These are phyloP conservation scores for Dorcoceras hygrometricum DNA, from an alignment of 257 asterid genomes.

Conservation along the genomic window DNA sequence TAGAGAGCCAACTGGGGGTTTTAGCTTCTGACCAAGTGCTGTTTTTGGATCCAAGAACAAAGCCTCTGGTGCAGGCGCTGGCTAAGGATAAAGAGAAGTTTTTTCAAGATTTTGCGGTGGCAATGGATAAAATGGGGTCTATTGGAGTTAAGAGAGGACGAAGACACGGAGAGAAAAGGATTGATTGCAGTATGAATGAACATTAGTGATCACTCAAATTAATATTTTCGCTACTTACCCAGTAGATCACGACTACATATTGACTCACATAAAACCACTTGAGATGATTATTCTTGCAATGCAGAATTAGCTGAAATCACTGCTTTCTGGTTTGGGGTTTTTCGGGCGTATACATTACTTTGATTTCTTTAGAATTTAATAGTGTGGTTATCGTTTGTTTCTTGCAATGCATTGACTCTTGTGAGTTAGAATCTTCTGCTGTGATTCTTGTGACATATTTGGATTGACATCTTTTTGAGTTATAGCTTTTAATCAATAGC, in stretches of 20 bases:
- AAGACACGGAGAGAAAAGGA: conserved; percentile 79
- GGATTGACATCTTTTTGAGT: background rate
- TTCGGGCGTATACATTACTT: background rate
- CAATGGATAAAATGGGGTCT: conserved; percentile 96
- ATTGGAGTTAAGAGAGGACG: conserved; percentile 82
- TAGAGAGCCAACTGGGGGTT: conserved; percentile 74
- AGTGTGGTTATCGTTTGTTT: background rate
- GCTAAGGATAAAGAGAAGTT: conserved; percentile 73
- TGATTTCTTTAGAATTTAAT: background rate
- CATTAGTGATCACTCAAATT: background rate
- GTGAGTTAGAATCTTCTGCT: background rate
- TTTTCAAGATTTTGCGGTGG: conserved; percentile 62
- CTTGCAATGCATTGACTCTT: background rate
- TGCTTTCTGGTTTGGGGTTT: background rate
- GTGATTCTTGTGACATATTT: background rate
- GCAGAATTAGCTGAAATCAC: background rate
- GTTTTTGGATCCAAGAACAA: conserved; percentile 73
- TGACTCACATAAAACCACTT: background rate
- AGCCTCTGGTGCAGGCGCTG: conserved; percentile 59
- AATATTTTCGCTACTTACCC: too few relatives aligned
- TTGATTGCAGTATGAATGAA: conserved; percentile 53
- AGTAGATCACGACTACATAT: background rate
- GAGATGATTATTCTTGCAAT: background rate
- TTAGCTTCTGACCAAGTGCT: conserved; percentile 72
- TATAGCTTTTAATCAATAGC: too few relatives aligned